Evolutionary conservation across 176 grass and related monocot genomes (phyloP).

Genomic region (bread wheat (Triticum aestivum)): IWGSC_CS_RefSeq_v2.1 NC_057812.1:112677746-112678245

Average conservation of each 20-base stretch:
- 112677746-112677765: not conserved
- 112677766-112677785: constrained; percentile 33
- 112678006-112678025: constrained; percentile 77
- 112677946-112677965: constrained; percentile 47
- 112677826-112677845: constrained; percentile 32
- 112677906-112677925: not conserved
- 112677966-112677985: constrained; percentile 57
- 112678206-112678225: constrained; percentile 82
- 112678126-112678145: not conserved
- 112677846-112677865: not conserved
- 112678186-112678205: constrained; percentile 85
- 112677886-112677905: not conserved
- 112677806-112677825: constrained; percentile 20
- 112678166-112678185: not conserved
- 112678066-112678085: not conserved
- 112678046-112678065: not conserved
- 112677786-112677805: constrained; percentile 3
- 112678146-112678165: not conserved
- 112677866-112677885: not conserved
- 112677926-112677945: constrained; percentile 1
- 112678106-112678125: not conserved
- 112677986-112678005: constrained; percentile 94
- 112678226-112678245: constrained; percentile 58
- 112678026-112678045: constrained; percentile 83
- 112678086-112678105: not conserved